These are phyloP conservation scores for Gossypium herbaceum DNA, from an alignment of 345 rosid genomes.

Conservation along the genomic window DNA sequence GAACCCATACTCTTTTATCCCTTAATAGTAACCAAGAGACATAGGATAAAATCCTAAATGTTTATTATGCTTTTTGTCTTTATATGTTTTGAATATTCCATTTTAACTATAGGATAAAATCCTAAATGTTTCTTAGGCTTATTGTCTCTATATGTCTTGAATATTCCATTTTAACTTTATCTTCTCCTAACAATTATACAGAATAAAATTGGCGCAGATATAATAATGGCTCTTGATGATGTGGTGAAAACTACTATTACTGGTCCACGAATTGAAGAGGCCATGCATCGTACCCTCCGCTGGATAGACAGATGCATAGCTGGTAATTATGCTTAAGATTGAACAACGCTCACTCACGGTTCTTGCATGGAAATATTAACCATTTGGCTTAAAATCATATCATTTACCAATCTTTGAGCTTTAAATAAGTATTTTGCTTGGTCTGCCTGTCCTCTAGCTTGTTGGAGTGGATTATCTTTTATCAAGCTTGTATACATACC, in stretches of 20 bases:
- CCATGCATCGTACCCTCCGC: conserved; percentile 82
- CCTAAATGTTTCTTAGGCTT: neutral
- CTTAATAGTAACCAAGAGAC: neutral
- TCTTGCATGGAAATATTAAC: conserved; percentile 1
- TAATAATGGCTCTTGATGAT: conserved; percentile 89
- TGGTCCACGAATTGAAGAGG: conserved; percentile 79
- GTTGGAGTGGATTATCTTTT: neutral
- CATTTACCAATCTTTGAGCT: neutral
- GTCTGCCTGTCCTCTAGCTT: neutral
- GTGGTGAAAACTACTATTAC: conserved; percentile 76
- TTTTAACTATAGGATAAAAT: neutral
- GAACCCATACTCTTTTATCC: neutral
- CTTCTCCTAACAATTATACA: conserved; percentile 29
- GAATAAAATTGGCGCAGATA: conserved; percentile 86
- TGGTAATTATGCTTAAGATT: conserved; percentile 29
- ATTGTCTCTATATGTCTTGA: neutral
- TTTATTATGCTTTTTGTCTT: neutral
- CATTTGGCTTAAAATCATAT: neutral
- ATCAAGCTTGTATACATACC: conserved; percentile 7
- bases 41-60: neutral
- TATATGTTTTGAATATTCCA: conserved; percentile 2
- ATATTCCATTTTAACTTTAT: conserved; percentile 10
- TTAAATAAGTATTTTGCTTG: conserved; percentile 11
- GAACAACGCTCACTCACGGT: neutral
- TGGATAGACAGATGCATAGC: conserved; percentile 82